phyloP scores from a whole-genome alignment of 805 yeast genomes.

The Nakazawaea pomicola region DNA sequence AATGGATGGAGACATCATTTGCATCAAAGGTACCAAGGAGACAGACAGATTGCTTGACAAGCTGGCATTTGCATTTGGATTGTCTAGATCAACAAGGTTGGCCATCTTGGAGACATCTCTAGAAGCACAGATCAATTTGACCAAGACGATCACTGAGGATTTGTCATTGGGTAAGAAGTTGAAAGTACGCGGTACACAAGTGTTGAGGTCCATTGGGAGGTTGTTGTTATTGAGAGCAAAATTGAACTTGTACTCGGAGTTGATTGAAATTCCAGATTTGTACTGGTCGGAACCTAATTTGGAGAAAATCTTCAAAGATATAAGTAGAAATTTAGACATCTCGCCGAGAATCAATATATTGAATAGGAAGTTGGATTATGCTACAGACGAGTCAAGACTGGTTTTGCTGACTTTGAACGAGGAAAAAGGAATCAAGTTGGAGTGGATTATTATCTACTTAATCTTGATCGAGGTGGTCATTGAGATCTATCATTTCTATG shows the following conservation, averaged over 20 bases:
- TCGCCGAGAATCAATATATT: slow-evolving; percentile 71
- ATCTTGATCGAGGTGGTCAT: slow-evolving; percentile 83
- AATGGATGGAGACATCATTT: slow-evolving; percentile 65
- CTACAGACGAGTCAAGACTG: slow-evolving; percentile 83
- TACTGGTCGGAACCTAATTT: slow-evolving; percentile 91
- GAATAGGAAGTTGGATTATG: slow-evolving; percentile 84
- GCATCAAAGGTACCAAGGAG: slow-evolving; percentile 46
- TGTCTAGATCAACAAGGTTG: slow-evolving; percentile 80
- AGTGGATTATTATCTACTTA: slow-evolving; percentile 82
- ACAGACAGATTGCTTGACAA: slow-evolving; percentile 61
- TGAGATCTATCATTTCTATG: slow-evolving; percentile 72
- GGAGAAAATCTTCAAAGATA: slow-evolving; percentile 67
- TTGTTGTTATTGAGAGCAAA: slow-evolving; percentile 75
- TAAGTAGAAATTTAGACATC: slow-evolving; percentile 71
- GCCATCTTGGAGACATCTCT: slow-evolving; percentile 72
- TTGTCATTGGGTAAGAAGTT: slow-evolving; percentile 58
- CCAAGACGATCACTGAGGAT: slow-evolving; percentile 60
- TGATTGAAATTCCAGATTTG: slow-evolving; percentile 87
- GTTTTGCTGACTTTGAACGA: slow-evolving; percentile 71
- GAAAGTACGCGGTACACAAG: slow-evolving; percentile 52
- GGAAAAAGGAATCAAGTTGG: slow-evolving; percentile 68
- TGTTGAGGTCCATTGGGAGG: slow-evolving; percentile 66
- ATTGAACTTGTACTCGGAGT: slow-evolving; percentile 78
- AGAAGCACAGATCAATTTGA: slow-evolving; percentile 60
- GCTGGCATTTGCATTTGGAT: slow-evolving; percentile 85